Evolutionary conservation across 2,329 filamentous ascomycete species (phyloP).

Genomic region (Arthrobotrys iridis): DNA sequence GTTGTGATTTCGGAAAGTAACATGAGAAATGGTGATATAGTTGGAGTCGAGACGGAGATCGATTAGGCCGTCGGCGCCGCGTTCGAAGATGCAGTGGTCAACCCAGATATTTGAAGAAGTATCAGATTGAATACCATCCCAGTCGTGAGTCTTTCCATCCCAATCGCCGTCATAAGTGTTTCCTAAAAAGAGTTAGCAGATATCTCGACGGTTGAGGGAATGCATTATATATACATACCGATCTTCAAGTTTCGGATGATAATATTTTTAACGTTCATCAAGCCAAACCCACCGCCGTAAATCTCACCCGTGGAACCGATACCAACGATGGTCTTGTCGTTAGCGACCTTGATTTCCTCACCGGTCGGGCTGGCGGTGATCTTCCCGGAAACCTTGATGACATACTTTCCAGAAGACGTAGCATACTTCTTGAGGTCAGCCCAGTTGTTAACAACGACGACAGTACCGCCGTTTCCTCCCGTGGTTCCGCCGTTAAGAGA

Average conservation of each 20-base stretch:
- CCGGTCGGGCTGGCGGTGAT: slow-evolving; percentile 34
- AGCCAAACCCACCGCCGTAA: slow-evolving; percentile 55
- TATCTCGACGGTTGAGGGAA: neutral
- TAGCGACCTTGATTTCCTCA: slow-evolving; percentile 37
- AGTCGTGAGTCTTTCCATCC: slow-evolving; percentile 53
- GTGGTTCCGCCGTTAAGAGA: slow-evolving; percentile 39
- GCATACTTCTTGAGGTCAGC: slow-evolving; percentile 45
- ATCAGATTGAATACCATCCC: slow-evolving; percentile 58
- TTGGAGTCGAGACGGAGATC: slow-evolving; percentile 57
- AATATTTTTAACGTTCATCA: slow-evolving; percentile 55
- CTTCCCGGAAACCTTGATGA: slow-evolving; percentile 50
- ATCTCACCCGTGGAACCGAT: slow-evolving; percentile 55
- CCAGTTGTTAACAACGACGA: slow-evolving; percentile 48
- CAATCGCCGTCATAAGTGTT: slow-evolving; percentile 55
- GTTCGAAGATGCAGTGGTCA: slow-evolving; percentile 56
- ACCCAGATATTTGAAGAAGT: slow-evolving; percentile 57
- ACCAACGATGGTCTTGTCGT: slow-evolving; percentile 48
- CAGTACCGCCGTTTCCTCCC: slow-evolving; percentile 44
- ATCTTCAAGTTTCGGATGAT: slow-evolving; percentile 57
- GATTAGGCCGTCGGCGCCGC: slow-evolving; percentile 56
- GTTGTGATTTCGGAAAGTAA: slow-evolving; percentile 56
- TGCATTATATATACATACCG: slow-evolving; percentile 18
- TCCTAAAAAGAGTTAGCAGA: slow-evolving; percentile 16
- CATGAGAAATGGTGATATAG: slow-evolving; percentile 57
- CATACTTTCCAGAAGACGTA: slow-evolving; percentile 41